phyloP scores from a whole-genome alignment of 805 yeast species.

The Jamesozyma hellenica region DNA sequence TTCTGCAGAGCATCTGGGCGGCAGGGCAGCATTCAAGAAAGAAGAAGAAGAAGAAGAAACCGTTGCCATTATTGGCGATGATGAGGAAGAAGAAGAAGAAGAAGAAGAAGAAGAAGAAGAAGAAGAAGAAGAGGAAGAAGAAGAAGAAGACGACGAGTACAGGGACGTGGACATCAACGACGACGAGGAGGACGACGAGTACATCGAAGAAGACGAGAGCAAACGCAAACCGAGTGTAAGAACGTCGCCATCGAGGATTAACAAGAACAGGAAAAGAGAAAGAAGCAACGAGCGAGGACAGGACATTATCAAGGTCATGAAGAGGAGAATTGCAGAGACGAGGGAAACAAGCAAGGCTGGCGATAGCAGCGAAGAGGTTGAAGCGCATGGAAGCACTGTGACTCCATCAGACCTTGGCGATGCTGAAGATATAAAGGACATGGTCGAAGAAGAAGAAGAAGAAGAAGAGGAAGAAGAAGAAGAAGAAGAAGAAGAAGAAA shows the following conservation, averaged over 20 bases:
- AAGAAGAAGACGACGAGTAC: not conserved
- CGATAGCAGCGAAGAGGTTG: constrained; percentile 5
- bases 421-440: constrained; percentile 14
- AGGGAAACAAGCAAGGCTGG: constrained; percentile 2
- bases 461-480: constrained; percentile 10
- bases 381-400: constrained; percentile 6
- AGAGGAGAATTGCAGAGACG: constrained; percentile 5
- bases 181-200: not conserved
- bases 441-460: constrained; percentile 17
- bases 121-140: constrained; percentile 4
- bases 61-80: not conserved
- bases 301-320: not conserved
- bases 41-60: not conserved
- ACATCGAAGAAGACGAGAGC: too few relatives aligned
- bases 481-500: constrained; percentile 7
- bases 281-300: not conserved
- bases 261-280: constrained; percentile 6
- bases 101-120: constrained; percentile 3
- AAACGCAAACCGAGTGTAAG: not conserved
- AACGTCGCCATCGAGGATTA: constrained; percentile 1
- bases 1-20: too few relatives aligned
- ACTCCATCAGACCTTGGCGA: constrained; percentile 9
- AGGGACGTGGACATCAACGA: not conserved
- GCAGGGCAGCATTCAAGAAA: too few relatives aligned
- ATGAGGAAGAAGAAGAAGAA: not conserved